Evolutionary conservation across 1,284 basidiomycete species (phyloP).

Genomic region (Irpex lacteus): DNA sequence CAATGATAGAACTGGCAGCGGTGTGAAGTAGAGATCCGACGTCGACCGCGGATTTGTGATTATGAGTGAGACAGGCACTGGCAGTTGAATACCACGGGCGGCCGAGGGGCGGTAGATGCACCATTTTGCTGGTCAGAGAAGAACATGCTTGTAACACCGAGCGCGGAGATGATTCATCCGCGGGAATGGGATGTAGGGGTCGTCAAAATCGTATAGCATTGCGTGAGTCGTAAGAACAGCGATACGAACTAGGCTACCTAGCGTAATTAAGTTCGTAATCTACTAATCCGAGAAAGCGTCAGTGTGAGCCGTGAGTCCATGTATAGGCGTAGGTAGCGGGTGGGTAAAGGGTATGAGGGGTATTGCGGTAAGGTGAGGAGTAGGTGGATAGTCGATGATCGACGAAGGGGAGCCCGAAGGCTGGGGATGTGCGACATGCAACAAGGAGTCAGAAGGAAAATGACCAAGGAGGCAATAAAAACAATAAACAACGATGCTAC

Average conservation of each 20-base stretch:
- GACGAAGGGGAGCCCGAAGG: conserved; percentile 1
- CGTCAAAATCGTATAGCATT: conserved; percentile 16
- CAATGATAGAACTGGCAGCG: not conserved
- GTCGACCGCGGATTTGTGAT: not conserved
- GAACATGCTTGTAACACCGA: not conserved
- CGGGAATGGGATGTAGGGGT: conserved; percentile 3
- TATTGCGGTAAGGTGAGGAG: not conserved
- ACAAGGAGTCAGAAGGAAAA: not conserved
- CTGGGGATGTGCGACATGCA: not conserved
- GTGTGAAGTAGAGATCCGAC: conserved; percentile 1
- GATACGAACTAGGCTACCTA: conserved; percentile 17
- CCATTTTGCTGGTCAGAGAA: not conserved
- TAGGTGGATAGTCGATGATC: conserved; percentile 1
- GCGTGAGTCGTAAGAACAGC: conserved; percentile 14
- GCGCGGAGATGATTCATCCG: not conserved
- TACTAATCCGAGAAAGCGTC: conserved; percentile 10
- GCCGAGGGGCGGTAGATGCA: not conserved
- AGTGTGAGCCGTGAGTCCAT: conserved; percentile 1
- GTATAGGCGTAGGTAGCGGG: not conserved
- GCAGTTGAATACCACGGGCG: not conserved
- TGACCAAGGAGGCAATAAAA: conserved; percentile 7
- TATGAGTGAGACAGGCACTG: not conserved
- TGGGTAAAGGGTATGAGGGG: not conserved
- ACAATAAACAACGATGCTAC: conserved; percentile 17
- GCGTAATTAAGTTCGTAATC: conserved; percentile 16